Evolutionary conservation across 1,284 basidiomycete species (phyloP).

Genomic region (Hemileia vastatrix): DNA sequence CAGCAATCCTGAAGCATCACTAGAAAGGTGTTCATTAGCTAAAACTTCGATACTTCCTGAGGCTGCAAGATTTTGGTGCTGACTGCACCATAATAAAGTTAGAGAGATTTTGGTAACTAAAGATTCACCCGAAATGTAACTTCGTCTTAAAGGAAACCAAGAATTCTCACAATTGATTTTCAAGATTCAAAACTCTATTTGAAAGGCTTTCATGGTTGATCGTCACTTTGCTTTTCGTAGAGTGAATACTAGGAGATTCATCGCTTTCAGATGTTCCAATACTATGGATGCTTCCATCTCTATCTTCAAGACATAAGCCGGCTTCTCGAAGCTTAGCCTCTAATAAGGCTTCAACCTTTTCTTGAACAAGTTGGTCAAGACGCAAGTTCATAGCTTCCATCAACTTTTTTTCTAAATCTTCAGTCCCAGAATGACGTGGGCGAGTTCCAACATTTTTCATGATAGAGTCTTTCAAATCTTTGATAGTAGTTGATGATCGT

Average conservation of each 20-base stretch:
- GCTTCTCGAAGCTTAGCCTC: slow-evolving; percentile 9
- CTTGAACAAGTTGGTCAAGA: slow-evolving; percentile 5
- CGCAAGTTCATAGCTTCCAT: slow-evolving; percentile 1
- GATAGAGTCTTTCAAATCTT: too few relatives aligned
- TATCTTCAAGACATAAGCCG: neutral
- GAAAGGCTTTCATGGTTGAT: neutral
- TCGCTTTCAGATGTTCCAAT: neutral
- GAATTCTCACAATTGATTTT: slow-evolving; percentile 19
- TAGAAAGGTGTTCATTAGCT: too few relatives aligned
- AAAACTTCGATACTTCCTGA: too few relatives aligned
- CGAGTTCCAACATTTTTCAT: too few relatives aligned
- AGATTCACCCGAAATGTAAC: too few relatives aligned
- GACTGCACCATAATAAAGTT: too few relatives aligned
- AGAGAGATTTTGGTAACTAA: too few relatives aligned
- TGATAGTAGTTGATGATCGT: too few relatives aligned
- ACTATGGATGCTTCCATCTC: neutral
- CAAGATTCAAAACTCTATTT: slow-evolving; percentile 1
- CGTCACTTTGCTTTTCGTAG: neutral
- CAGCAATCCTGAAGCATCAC: too few relatives aligned
- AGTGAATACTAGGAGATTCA: neutral
- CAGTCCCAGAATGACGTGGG: too few relatives aligned
- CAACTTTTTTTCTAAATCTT: slow-evolving; percentile 5
- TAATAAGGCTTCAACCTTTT: slow-evolving; percentile 5
- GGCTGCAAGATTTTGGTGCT: too few relatives aligned
- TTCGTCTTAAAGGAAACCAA: neutral